A percentile compares a stretch with the other conserved stretches of the same genome.
Conservation (phyloP, 192 early-diverging fungal genomes). For the Backusella tuberculispora region DNA sequence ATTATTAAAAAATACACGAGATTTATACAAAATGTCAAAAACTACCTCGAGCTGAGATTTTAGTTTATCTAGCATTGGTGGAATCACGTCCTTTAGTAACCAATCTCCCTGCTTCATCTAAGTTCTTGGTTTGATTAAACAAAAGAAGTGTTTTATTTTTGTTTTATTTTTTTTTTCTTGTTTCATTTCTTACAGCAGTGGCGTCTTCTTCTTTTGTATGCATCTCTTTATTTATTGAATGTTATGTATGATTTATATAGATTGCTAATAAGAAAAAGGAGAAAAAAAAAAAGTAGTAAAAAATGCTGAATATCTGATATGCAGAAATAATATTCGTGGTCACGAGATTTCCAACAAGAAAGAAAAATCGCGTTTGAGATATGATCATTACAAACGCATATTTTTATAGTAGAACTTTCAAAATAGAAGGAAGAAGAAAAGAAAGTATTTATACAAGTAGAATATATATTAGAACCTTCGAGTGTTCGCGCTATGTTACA, state of each 20-base stretch:
- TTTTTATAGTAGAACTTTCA: no score
- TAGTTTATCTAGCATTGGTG: conserved; percentile 26
- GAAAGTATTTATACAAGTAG: no score
- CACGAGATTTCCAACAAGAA: not conserved
- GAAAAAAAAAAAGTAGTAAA: not conserved
- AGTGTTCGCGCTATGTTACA: no score
- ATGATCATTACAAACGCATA: no score
- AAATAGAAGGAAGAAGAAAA: no score
- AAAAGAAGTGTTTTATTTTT: not conserved
- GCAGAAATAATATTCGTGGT: not conserved
- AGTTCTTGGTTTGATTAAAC: not conserved
- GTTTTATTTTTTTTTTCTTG: not conserved
- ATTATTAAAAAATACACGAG: not conserved
- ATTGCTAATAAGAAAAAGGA: not conserved
- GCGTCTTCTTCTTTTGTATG: conserved; percentile 22
- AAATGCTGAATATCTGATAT: not conserved
- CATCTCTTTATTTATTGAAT: conserved; percentile 6
- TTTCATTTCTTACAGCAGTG: conserved; percentile 15
- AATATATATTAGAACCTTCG: no score
- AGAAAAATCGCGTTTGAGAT: not conserved
- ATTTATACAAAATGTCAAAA: not conserved
- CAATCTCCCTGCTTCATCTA: conserved; percentile 30
- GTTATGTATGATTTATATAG: not conserved
- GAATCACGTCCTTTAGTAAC: conserved; percentile 33
- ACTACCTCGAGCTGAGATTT: conserved; percentile 27